Evolutionary conservation across 2,329 filamentous ascomycete species (phyloP).

Genomic region (Fusarium algeriense): DNA sequence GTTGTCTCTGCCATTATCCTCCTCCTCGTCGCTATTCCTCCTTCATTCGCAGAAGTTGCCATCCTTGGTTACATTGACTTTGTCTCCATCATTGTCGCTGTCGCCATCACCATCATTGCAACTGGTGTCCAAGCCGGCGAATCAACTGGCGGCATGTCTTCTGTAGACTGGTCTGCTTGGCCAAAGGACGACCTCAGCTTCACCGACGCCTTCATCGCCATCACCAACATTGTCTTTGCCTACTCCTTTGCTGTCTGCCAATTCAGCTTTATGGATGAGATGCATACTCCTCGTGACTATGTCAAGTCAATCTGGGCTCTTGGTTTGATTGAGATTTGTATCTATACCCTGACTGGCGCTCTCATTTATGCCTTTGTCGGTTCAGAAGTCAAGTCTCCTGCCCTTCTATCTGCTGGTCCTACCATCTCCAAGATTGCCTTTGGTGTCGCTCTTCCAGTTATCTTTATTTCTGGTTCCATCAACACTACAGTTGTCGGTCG

Average conservation of each 20-base stretch:
- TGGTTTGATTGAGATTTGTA: conserved; percentile 70
- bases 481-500: conserved; percentile 65
- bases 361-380: conserved; percentile 79
- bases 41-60: conserved; percentile 62
- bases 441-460: conserved; percentile 77
- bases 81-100: conserved; percentile 71
- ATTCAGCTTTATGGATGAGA: conserved; percentile 67
- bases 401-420: conserved; percentile 72
- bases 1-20: conserved; percentile 61
- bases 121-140: conserved; percentile 63
- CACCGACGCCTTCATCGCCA: conserved; percentile 68
- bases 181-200: conserved; percentile 61
- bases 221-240: conserved; percentile 78
- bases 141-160: conserved; percentile 49
- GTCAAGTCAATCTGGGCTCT: conserved; percentile 70
- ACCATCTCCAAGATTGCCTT: conserved; percentile 75
- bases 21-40: conserved; percentile 60
- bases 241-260: conserved; percentile 69
- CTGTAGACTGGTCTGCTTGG: conserved; percentile 60
- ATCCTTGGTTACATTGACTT: conserved; percentile 68
- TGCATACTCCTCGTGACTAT: conserved; percentile 62
- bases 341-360: conserved; percentile 76
- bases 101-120: conserved; percentile 75
- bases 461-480: conserved; percentile 80
- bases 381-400: conserved; percentile 71